Percentiles rank a stretch among this genome's conserved stretches.
Conservation (phyloP, 352 stramenopile species). For the Detonula confervacea region DNA sequence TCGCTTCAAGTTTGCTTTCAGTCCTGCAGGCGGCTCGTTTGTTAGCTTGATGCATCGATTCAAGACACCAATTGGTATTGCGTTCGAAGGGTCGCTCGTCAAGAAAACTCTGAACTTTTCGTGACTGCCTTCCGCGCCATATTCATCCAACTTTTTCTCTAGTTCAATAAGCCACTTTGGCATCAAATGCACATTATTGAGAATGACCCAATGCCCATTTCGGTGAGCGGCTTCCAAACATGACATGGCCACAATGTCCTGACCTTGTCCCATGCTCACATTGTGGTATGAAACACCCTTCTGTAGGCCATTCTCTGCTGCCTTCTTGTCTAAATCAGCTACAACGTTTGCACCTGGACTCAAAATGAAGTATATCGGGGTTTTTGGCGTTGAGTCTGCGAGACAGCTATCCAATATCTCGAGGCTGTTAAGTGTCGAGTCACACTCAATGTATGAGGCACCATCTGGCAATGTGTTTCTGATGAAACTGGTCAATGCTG, state of each 20-base stretch:
- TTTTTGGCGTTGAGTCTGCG: constrained; percentile 92
- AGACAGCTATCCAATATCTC: constrained; percentile 96
- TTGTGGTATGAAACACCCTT: constrained; percentile 97
- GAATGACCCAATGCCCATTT: constrained; percentile 97
- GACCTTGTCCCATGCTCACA: constrained; percentile 97
- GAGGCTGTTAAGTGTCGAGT: constrained; percentile 94
- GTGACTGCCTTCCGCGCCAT: constrained; percentile 91
- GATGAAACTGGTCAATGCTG: constrained; percentile 95
- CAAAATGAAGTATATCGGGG: constrained; percentile 97
- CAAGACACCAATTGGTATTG: constrained; percentile 94
- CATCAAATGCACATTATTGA: constrained; percentile 99
- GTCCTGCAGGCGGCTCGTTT: constrained; percentile 93
- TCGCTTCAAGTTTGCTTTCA: constrained; percentile 96
- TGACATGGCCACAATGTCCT: constrained; percentile 95
- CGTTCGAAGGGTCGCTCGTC: constrained; percentile 92
- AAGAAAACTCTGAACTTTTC: constrained; percentile 95
- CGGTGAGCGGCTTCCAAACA: constrained; percentile 93
- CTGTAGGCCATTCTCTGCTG: constrained; percentile 94
- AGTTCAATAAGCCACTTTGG: constrained; percentile 94
- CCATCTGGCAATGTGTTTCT: constrained; percentile 92
- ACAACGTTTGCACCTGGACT: constrained; percentile 95
- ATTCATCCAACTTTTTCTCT: constrained; percentile 97
- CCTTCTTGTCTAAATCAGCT: constrained; percentile 93
- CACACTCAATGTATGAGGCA: constrained; percentile 94
- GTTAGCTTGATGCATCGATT: constrained; percentile 97